phyloP scores from a whole-genome alignment of 345 rosid genomes.

The Sapria himalayana region DNA sequence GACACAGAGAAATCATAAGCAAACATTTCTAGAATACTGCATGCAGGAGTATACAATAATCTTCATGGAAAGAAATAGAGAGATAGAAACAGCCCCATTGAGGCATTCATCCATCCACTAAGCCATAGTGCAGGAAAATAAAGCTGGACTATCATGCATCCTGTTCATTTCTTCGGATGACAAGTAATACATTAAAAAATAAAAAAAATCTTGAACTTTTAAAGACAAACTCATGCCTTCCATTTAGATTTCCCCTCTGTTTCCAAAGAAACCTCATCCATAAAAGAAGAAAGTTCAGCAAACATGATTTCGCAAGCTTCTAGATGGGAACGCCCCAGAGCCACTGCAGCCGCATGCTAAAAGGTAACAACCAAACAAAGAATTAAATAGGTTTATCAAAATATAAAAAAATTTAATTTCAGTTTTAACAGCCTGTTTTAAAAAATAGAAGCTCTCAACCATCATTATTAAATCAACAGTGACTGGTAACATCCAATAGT shows the following conservation, averaged over 20 bases:
- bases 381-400: neutral
- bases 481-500: too few relatives aligned
- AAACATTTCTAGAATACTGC: too few relatives aligned
- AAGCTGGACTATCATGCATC: too few relatives aligned
- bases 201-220: neutral
- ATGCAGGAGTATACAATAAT: too few relatives aligned
- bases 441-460: too few relatives aligned
- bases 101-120: too few relatives aligned
- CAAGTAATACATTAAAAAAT: neutral
- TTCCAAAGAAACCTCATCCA: constrained; percentile 84
- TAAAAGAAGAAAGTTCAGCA: constrained; percentile 62
- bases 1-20: too few relatives aligned
- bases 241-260: constrained; percentile 88
- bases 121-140: too few relatives aligned
- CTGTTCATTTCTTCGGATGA: too few relatives aligned
- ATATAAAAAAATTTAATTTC: constrained; percentile 6
- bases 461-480: too few relatives aligned
- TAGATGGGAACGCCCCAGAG: constrained; percentile 92
- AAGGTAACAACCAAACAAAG: constrained; percentile 6
- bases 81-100: too few relatives aligned
- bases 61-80: too few relatives aligned
- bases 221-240: constrained; percentile 37
- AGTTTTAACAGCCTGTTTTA: neutral
- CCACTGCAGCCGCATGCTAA: constrained; percentile 93
- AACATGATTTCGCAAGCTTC: constrained; percentile 97